Evolutionary conservation across 1,284 basidiomycete genomes (phyloP).

Genomic region (Peniophora sp.): DNA sequence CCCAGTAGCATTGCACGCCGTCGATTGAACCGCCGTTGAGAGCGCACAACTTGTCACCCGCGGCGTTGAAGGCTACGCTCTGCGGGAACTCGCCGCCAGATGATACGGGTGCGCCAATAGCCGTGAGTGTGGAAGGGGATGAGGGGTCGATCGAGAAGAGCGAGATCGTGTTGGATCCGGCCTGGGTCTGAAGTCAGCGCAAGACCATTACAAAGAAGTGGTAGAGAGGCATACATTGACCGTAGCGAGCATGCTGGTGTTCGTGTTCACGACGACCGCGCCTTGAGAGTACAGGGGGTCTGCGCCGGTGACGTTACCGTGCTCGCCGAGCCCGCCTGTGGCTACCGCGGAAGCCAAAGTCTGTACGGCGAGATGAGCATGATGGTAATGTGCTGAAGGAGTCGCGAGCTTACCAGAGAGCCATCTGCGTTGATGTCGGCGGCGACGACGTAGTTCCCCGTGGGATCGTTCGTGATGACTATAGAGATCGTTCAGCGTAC

Average conservation of each 20-base stretch:
- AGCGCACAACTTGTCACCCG: constrained; percentile 31
- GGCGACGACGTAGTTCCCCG: constrained; percentile 1
- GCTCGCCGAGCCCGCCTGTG: background rate
- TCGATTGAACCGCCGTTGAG: constrained; percentile 40
- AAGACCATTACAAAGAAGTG: background rate
- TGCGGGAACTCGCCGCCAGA: constrained; percentile 42
- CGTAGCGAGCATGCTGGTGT: constrained; percentile 25
- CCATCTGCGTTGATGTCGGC: background rate
- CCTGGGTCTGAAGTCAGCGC: constrained; percentile 14
- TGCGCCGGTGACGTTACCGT: constrained; percentile 14
- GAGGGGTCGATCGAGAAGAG: constrained; percentile 36
- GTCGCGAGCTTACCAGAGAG: background rate
- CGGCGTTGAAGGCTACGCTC: constrained; percentile 34
- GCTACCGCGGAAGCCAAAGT: background rate
- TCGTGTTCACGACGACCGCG: constrained; percentile 19
- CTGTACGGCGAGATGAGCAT: background rate
- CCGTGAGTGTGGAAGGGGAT: constrained; percentile 29
- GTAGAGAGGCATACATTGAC: constrained; percentile 23
- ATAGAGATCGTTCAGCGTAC: background rate
- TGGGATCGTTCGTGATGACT: background rate
- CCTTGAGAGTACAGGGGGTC: constrained; percentile 35
- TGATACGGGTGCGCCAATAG: constrained; percentile 33
- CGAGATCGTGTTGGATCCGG: constrained; percentile 40
- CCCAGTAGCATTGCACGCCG: constrained; percentile 41
- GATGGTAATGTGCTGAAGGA: background rate